Percentiles rank a stretch among this genome's conserved stretches.
These are phyloP conservation scores for Spergularia bocconei DNA, from an alignment of 148 eudicot species.

Conservation along the genomic window DNA sequence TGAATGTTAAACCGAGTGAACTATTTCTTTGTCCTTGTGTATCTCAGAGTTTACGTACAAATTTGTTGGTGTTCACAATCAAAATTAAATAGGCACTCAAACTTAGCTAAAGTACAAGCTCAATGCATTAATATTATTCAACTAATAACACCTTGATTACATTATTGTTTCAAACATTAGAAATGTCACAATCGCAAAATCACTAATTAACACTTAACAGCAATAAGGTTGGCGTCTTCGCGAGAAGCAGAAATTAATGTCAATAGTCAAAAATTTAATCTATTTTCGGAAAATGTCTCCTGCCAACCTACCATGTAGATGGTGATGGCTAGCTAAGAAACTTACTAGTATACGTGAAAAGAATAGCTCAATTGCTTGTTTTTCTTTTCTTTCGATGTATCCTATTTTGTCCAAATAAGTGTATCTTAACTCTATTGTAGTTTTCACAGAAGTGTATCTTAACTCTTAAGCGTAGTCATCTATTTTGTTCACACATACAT, in stretches of 20 bases:
- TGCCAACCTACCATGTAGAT: constrained; percentile 21
- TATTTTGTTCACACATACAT: neutral
- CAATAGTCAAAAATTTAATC: constrained; percentile 11
- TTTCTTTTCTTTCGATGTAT: neutral
- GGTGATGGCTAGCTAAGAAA: neutral
- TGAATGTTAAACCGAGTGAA: too few species aligned
- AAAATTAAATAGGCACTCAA: too few species aligned
- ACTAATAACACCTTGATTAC: too few species aligned
- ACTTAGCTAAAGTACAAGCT: neutral
- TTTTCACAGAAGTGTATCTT: too few species aligned
- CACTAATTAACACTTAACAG: constrained; percentile 9
- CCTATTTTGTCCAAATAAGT: too few species aligned
- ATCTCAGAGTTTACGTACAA: too few species aligned
- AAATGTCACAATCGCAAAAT: constrained; percentile 18
- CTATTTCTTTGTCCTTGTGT: too few species aligned
- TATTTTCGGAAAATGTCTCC: constrained; percentile 22
- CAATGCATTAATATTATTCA: neutral
- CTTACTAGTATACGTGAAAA: neutral
- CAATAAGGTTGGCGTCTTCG: neutral
- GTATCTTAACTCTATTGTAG: too few species aligned
- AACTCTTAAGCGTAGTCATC: neutral
- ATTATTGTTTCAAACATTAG: neutral
- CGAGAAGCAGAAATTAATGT: constrained; percentile 14
- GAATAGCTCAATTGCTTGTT: neutral
- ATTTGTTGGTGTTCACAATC: too few species aligned